Base-by-base conservation (phyloP, 2,329 filamentous ascomycete species). In the Talaromyces atroroseus region DNA sequence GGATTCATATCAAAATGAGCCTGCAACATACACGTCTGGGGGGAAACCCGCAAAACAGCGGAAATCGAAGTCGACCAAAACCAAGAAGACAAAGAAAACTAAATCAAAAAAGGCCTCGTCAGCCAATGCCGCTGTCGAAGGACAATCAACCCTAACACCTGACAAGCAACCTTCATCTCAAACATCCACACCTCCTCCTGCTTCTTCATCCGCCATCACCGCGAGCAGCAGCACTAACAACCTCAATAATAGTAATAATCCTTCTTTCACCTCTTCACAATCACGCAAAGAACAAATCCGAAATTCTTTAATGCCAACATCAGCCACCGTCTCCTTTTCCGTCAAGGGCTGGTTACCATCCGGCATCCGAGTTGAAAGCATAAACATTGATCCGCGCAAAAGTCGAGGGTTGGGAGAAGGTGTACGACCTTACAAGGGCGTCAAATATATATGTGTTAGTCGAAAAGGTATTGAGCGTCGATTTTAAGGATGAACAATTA, bases 391-490 rank as follows among this genome's bases (percentile, higher is more conserved):
- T 68, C 78, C 83, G n/a, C 86, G 89, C 70, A 91, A 87, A 75
- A 95, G 90, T 71, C 83, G 87, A 57, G 94, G 94, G 0, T 66
- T 99, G 47, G 90, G 90, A 0, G 90, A 95, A 62, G 85, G 88
- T 2, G 85, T 97, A 40, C 95, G 91, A 74, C 94, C 94, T 23
- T 97, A 96, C 74, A 99, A 97, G 75, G 94, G 94, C 1, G 94
- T 99, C 62, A 99, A 99, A 75, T 99, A 99, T 73, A 71, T 99
- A 64, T 96, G 92, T 63, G 81, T 85, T 12, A 84, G 82, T 67
- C 73, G 75, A 57, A 76, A 76, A 61, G 84, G 84, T 0, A 68
- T 80, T n/a, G 77, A 80, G 60, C 66, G 70, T 44, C 68, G 75
- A 56, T 71, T 67, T 59, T 73, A 69, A 29, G 36, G 18, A 20